These are phyloP conservation scores for Fusarium proliferatum DNA, from an alignment of 2,329 filamentous ascomycete genomes.

Conservation along the genomic window DNA sequence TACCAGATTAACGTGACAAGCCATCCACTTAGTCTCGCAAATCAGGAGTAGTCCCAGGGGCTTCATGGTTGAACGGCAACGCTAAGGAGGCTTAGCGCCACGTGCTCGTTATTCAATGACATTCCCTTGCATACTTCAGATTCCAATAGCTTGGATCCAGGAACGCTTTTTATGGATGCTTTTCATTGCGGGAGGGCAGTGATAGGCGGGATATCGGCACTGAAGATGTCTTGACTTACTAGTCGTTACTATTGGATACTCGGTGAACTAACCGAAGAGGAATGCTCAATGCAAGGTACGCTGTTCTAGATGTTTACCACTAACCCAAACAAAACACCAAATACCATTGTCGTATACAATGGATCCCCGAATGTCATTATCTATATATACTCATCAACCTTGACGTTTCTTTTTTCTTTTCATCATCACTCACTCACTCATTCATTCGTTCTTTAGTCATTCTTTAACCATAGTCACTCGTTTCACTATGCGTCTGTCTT, in stretches of 20 bases:
- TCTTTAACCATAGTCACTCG: slow-evolving; percentile 6
- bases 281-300: neutral
- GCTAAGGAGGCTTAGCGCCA: neutral
- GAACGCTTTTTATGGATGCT: neutral
- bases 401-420: neutral
- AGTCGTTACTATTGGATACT: neutral
- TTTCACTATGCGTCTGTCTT: slow-evolving; percentile 21
- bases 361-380: neutral
- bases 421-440: neutral
- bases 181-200: neutral
- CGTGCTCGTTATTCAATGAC: neutral
- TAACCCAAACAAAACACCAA: neutral
- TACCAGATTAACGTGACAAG: neutral
- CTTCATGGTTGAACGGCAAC: neutral
- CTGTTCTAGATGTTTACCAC: neutral
- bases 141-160: neutral
- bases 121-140: neutral
- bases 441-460: slow-evolving; percentile 2
- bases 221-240: neutral
- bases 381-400: neutral
- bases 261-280: neutral
- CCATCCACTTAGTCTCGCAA: neutral
- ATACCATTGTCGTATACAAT: neutral
- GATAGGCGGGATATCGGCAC: neutral
- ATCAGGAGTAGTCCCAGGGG: neutral